Evolutionary conservation across 2,329 filamentous ascomycete genomes (phyloP).

Genomic region (Sporothrix protearum): DNA sequence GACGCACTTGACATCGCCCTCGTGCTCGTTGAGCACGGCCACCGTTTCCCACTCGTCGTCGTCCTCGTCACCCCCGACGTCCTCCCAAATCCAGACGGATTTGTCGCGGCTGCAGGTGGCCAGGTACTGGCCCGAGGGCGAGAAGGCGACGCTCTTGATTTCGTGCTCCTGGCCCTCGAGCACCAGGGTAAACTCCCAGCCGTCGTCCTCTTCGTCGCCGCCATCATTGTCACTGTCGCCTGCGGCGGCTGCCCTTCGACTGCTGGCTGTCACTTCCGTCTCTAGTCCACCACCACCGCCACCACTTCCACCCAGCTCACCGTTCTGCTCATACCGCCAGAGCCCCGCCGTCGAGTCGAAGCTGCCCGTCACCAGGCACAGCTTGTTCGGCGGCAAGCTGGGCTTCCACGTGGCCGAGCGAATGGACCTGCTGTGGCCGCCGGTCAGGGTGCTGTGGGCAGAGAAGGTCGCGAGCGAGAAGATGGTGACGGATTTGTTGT

Average conservation of each 20-base stretch:
- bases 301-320: conserved; percentile 29
- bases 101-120: conserved; percentile 93
- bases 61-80: conserved; percentile 66
- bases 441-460: conserved; percentile 73
- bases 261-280: conserved; percentile 39
- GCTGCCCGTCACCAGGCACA: conserved; percentile 83
- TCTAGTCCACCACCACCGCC: conserved; percentile 40
- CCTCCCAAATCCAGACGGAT: conserved; percentile 98
- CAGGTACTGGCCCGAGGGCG: conserved; percentile 69
- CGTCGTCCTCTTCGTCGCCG: conserved; percentile 61
- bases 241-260: conserved; percentile 23
- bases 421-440: conserved; percentile 89
- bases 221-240: conserved; percentile 28
- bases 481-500: conserved; percentile 81
- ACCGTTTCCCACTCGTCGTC: conserved; percentile 97
- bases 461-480: conserved; percentile 82
- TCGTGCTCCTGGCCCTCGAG: conserved; percentile 95
- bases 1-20: conserved; percentile 91
- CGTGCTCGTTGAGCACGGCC: conserved; percentile 89
- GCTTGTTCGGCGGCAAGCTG: conserved; percentile 54
- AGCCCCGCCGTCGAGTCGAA: conserved; percentile 90
- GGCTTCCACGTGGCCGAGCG: conserved; percentile 87
- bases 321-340: conserved; percentile 64
- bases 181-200: conserved; percentile 90
- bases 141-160: conserved; percentile 76